Evolutionary conservation across 176 grass and related monocot genomes (phyloP).

Genomic region (Paspalum vaginatum): DNA sequence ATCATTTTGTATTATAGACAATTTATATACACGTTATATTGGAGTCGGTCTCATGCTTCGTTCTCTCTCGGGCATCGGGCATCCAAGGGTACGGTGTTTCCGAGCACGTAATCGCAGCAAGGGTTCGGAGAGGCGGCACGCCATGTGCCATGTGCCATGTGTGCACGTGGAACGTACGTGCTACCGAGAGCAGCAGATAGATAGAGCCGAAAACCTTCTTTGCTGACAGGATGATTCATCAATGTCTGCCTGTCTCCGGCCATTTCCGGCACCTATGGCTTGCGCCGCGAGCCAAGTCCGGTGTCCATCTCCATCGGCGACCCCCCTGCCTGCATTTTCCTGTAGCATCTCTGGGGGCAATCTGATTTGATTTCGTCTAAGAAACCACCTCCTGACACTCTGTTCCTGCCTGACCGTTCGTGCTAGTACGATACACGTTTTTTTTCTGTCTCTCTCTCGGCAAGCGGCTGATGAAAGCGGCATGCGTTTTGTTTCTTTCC

Average conservation of each 20-base stretch:
- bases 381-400: background rate
- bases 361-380: background rate
- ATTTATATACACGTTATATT: no score
- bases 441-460: no score
- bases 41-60: no score
- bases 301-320: background rate
- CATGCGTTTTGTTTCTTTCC: no score
- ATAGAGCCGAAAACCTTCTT: background rate
- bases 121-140: background rate
- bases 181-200: background rate
- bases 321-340: no score
- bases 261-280: background rate
- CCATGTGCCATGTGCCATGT: background rate
- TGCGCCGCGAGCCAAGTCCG: background rate
- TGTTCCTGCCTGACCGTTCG: background rate
- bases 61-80: no score
- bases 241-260: background rate
- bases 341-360: background rate
- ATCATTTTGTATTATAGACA: no score
- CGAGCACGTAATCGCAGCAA: background rate
- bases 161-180: background rate
- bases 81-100: background rate
- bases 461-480: no score
- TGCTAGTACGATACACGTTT: background rate
- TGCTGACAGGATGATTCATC: background rate